Evolutionary conservation across 805 yeast genomes (phyloP).

Genomic region (Hanseniaspora jakobsenii): DNA sequence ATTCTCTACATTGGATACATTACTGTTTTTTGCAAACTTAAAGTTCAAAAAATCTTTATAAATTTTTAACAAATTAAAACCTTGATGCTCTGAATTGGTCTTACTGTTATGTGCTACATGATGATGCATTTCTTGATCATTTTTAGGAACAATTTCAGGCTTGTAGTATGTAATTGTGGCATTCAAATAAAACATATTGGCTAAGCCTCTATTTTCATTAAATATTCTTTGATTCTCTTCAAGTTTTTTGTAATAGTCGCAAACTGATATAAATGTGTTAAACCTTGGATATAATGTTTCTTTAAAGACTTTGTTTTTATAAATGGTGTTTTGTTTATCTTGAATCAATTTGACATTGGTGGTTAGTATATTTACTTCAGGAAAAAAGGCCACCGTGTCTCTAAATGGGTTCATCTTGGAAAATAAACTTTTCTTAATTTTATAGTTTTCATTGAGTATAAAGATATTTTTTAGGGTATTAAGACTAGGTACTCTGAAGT

Average conservation of each 20-base stretch:
- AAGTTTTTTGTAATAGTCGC: constrained; percentile 28
- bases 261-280: constrained; percentile 41
- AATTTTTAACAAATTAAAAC: constrained; percentile 20
- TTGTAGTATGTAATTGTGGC: constrained; percentile 32
- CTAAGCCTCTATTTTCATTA: constrained; percentile 4
- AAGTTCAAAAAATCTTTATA: neutral
- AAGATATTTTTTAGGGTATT: constrained; percentile 36
- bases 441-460: constrained; percentile 62
- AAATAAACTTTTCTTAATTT: constrained; percentile 26
- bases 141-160: constrained; percentile 21
- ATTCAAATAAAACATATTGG: constrained; percentile 23
- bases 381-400: constrained; percentile 55
- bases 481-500: constrained; percentile 51
- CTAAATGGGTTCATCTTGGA: constrained; percentile 25
- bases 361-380: constrained; percentile 69
- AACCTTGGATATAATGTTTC: constrained; percentile 71
- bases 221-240: constrained; percentile 23
- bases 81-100: no score
- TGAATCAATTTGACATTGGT: constrained; percentile 39
- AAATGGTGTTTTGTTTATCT: constrained; percentile 40
- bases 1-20: constrained; percentile 17
- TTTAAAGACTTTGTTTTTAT: constrained; percentile 47
- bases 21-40: constrained; percentile 14
- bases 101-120: constrained; percentile 30
- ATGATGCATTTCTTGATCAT: constrained; percentile 28